Percentiles rank a stretch among this genome's conserved stretches.
These are phyloP conservation scores for Polyplosphaeria fusca DNA, from an alignment of 495 filamentous ascomycete species.

Conservation along the genomic window DNA sequence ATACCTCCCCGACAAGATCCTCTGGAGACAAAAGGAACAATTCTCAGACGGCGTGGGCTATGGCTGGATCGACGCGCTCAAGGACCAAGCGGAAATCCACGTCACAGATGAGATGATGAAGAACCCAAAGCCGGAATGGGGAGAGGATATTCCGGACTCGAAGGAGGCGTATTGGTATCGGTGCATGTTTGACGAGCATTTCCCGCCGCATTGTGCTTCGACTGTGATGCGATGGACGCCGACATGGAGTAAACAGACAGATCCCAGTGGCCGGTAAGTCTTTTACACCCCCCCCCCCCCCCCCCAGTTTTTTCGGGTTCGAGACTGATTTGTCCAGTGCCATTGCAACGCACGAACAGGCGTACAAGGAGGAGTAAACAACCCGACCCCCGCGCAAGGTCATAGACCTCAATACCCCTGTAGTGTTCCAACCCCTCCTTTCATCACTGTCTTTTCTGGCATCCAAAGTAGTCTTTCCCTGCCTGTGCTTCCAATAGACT, in stretches of 20 bases:
- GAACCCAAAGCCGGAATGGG: slow-evolving; percentile 95
- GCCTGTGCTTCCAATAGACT: too few species aligned
- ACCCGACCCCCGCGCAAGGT: too few species aligned
- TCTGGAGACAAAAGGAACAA: slow-evolving; percentile 99
- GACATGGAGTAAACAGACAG: slow-evolving; percentile 94
- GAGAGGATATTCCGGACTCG: slow-evolving; percentile 80
- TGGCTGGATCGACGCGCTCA: slow-evolving; percentile 96
- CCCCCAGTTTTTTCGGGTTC: too few species aligned
- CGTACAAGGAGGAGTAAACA: too few species aligned
- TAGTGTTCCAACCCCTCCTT: too few species aligned
- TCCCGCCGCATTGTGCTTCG: slow-evolving; percentile 82
- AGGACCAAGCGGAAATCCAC: slow-evolving; percentile 83
- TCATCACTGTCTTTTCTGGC: too few species aligned
- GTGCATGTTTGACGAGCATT: slow-evolving; percentile 96
- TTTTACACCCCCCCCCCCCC: too few species aligned
- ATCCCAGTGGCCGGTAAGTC: slow-evolving; percentile 88
- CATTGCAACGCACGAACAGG: too few species aligned
- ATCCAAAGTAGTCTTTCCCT: too few species aligned
- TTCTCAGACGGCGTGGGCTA: slow-evolving; percentile 98
- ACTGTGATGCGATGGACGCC: slow-evolving; percentile 97
- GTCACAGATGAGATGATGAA: slow-evolving; percentile 96
- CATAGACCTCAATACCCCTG: too few species aligned
- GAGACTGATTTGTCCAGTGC: too few species aligned
- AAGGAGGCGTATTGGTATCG: slow-evolving; percentile 99
- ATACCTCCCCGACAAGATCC: slow-evolving; percentile 90